A percentile compares a stretch with the other conserved stretches of the same genome.
Evolutionary conservation across 352 stramenopile species (phyloP).

Genomic region (Aphanomyces stellatus): DNA sequence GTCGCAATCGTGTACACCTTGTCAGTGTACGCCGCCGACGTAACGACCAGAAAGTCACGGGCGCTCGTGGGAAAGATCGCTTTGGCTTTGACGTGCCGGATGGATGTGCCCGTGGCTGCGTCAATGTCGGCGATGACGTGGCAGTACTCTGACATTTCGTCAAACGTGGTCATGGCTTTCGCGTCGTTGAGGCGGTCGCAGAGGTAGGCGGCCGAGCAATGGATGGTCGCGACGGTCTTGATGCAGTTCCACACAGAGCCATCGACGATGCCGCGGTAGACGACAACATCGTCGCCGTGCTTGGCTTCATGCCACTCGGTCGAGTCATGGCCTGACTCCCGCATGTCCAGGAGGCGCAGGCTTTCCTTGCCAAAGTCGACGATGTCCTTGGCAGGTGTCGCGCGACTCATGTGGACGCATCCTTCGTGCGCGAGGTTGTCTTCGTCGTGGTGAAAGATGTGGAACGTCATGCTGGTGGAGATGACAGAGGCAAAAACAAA

Average conservation of each 20-base stretch:
- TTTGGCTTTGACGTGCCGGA: constrained; percentile 72
- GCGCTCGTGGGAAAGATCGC: constrained; percentile 62
- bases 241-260: constrained; percentile 61
- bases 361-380: not conserved
- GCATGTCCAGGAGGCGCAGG: not conserved
- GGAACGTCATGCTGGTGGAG: not conserved
- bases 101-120: constrained; percentile 28
- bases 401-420: not conserved
- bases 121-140: constrained; percentile 40
- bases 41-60: constrained; percentile 69
- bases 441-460: not conserved
- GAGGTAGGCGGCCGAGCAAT: constrained; percentile 44
- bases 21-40: constrained; percentile 37
- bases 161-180: constrained; percentile 52
- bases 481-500: no score
- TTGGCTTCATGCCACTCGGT: constrained; percentile 65
- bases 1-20: constrained; percentile 58
- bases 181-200: constrained; percentile 50
- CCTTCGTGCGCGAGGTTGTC: not conserved
- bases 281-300: constrained; percentile 32
- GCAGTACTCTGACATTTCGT: constrained; percentile 68
- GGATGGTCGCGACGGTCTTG: constrained; percentile 43
- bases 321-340: constrained; percentile 34
- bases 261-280: constrained; percentile 62
- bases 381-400: not conserved